These are phyloP conservation scores for Polymyxa betae DNA, from an alignment of 208 protist genomes.

Conservation along the genomic window DNA sequence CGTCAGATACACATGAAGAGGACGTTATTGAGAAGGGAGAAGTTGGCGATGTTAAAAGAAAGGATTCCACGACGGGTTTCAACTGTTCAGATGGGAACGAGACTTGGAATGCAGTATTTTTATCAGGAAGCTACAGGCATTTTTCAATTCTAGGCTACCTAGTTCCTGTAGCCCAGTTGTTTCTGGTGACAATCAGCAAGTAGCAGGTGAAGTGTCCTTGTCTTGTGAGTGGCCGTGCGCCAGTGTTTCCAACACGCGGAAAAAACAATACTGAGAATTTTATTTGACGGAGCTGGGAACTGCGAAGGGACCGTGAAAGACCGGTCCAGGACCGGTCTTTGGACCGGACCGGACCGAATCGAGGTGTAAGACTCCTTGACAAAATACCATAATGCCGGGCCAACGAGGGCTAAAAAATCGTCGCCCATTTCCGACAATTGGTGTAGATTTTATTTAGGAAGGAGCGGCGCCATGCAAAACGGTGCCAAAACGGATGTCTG, in stretches of 20 bases:
- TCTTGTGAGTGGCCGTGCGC: too few species aligned
- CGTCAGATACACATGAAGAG: neutral
- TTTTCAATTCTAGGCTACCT: neutral
- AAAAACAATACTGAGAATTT: neutral
- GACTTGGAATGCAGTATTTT: too few species aligned
- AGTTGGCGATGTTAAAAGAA: neutral
- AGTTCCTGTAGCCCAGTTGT: neutral
- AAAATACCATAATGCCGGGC: too few species aligned
- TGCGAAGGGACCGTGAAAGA: neutral
- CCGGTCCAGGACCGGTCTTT: neutral
- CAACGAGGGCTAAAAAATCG: too few species aligned
- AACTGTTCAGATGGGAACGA: too few species aligned
- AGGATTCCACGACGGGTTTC: neutral
- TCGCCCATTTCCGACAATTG: too few species aligned
- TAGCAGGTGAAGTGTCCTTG: too few species aligned
- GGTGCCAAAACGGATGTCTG: too few species aligned
- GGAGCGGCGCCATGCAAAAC: too few species aligned
- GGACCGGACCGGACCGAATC: neutral
- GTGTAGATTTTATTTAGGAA: too few species aligned
- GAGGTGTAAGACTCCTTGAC: neutral
- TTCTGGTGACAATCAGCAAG: too few species aligned
- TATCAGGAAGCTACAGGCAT: neutral
- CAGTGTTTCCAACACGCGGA: too few species aligned
- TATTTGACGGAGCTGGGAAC: neutral
- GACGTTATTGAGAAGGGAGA: neutral